These are phyloP conservation scores for Teratosphaeria destructans DNA, from an alignment of 2,329 filamentous ascomycete species.

Conservation along the genomic window DNA sequence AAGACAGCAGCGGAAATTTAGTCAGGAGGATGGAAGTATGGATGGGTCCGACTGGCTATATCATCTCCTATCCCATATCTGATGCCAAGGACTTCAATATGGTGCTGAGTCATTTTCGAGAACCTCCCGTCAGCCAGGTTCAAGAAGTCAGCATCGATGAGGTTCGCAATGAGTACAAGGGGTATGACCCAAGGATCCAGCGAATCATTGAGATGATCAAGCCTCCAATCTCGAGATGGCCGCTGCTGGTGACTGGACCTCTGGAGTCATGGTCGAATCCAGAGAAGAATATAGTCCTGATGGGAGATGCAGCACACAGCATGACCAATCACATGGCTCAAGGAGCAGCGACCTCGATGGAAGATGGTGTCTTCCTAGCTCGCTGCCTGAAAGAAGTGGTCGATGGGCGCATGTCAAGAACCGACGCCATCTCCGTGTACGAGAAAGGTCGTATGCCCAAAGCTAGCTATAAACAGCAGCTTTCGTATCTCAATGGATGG, in stretches of 20 bases:
- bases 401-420: constrained; percentile 23
- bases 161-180: constrained; percentile 32
- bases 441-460: constrained; percentile 34
- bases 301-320: constrained; percentile 34
- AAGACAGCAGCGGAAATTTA: constrained; percentile 22
- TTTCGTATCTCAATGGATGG: constrained; percentile 30
- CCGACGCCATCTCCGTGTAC: constrained; percentile 29
- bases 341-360: constrained; percentile 36
- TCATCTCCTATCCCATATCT: constrained; percentile 39
- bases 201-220: constrained; percentile 33
- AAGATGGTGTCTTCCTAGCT: constrained; percentile 34
- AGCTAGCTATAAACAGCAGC: constrained; percentile 33
- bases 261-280: constrained; percentile 32
- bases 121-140: constrained; percentile 27
- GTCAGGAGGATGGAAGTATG: constrained; percentile 38
- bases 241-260: constrained; percentile 34
- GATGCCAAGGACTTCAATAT: constrained; percentile 37
- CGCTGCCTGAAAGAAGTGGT: constrained; percentile 28
- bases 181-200: constrained; percentile 36
- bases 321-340: constrained; percentile 38
- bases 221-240: constrained; percentile 30
- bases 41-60: constrained; percentile 30
- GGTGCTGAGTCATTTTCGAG: constrained; percentile 32
- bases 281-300: constrained; percentile 34
- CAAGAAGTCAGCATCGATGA: constrained; percentile 34